phyloP scores from a whole-genome alignment of 441 rosid species.

The Arabidopsis hybrid region DNA sequence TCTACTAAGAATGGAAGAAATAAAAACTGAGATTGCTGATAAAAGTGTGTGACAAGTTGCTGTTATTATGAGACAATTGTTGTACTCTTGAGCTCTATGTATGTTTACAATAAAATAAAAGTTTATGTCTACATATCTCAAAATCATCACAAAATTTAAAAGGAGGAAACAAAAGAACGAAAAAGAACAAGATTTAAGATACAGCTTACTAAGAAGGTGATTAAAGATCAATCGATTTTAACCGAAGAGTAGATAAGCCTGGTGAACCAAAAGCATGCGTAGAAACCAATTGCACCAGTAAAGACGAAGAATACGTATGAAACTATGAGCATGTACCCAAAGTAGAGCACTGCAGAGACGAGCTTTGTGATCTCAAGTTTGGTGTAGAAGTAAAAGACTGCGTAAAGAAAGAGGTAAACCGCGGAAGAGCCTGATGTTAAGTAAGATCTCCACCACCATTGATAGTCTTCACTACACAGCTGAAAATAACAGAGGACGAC shows the following conservation, averaged over 20 bases:
- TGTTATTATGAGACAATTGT: neutral
- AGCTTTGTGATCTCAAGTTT: slow-evolving; percentile 93
- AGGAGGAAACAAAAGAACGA: neutral
- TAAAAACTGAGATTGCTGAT: too few relatives aligned
- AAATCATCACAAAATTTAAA: slow-evolving; percentile 3
- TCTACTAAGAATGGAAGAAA: too few relatives aligned
- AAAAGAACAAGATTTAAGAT: neutral
- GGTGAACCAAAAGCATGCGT: slow-evolving; percentile 93
- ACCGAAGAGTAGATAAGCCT: slow-evolving; percentile 91
- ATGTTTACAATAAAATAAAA: slow-evolving; percentile 2
- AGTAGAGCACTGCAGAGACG: slow-evolving; percentile 82
- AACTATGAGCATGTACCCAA: slow-evolving; percentile 76
- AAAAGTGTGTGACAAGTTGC: too few relatives aligned
- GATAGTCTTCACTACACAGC: slow-evolving; percentile 91
- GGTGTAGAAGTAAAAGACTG: slow-evolving; percentile 87
- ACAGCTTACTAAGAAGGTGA: neutral
- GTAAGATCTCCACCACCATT: slow-evolving; percentile 99
- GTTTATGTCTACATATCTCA: neutral
- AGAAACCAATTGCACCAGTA: slow-evolving; percentile 87
- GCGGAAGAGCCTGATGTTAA: slow-evolving; percentile 93
- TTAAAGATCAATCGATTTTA: slow-evolving; percentile 70
- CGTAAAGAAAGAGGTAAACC: slow-evolving; percentile 83
- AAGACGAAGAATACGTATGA: slow-evolving; percentile 85
- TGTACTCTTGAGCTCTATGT: neutral
- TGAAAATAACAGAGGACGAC: slow-evolving; percentile 95